Evolutionary conservation across 805 yeast genomes (phyloP).

Genomic region (Vanderwaltozyma verrucispora): DNA sequence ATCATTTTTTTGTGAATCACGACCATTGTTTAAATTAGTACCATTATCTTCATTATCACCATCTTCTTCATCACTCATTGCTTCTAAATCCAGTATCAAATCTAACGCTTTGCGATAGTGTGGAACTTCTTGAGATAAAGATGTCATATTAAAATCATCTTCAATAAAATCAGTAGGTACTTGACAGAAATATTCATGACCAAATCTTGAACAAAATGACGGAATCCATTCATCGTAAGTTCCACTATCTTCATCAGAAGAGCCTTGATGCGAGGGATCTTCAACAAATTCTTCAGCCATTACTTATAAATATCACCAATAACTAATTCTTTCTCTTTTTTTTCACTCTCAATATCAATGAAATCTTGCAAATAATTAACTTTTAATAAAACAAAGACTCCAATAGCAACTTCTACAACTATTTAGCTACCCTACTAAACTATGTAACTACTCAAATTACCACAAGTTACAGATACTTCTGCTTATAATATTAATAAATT

Average conservation of each 20-base stretch:
- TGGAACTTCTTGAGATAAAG: conserved; percentile 75
- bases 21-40: conserved; percentile 3
- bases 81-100: conserved; percentile 76
- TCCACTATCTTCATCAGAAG: conserved; percentile 24
- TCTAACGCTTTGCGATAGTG: conserved; percentile 87
- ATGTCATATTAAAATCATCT: conserved; percentile 93
- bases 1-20: conserved; percentile 8
- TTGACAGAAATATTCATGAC: conserved; percentile 86
- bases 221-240: conserved; percentile 65
- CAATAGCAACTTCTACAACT: too few relatives aligned
- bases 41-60: conserved; percentile 13
- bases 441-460: too few relatives aligned
- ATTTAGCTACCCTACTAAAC: too few relatives aligned
- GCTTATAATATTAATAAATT: too few relatives aligned
- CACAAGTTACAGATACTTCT: too few relatives aligned
- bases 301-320: too few relatives aligned
- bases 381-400: too few relatives aligned
- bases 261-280: conserved; percentile 12
- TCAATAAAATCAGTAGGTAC: conserved; percentile 89
- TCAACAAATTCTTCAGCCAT: conserved; percentile 13
- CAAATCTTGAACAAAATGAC: conserved; percentile 65
- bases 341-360: too few relatives aligned
- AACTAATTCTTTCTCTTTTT: too few relatives aligned
- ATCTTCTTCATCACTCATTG: conserved; percentile 30
- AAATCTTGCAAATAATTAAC: too few relatives aligned